Percentiles rank a stretch among this genome's conserved stretches.
Conservation (phyloP, 768 basidiomycete species). For the Daedaleopsis sinensis region DNA sequence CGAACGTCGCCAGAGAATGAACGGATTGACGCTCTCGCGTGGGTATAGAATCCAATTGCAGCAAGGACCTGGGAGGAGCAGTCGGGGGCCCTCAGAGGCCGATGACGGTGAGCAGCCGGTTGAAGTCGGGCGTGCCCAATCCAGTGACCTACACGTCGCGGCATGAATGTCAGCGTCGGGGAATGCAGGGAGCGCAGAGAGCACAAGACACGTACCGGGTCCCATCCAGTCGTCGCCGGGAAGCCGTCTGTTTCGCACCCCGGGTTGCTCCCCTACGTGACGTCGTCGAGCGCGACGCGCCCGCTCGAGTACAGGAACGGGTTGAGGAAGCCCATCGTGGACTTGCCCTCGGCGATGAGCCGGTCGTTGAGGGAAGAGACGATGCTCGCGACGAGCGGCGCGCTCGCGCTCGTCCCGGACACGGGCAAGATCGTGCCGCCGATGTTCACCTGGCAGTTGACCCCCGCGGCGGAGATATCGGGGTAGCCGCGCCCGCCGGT, state of each 20-base stretch:
- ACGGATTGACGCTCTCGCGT: too few species aligned
- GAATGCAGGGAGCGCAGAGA: neutral
- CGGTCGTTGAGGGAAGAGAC: constrained; percentile 37
- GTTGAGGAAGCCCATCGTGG: constrained; percentile 38
- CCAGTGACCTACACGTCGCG: constrained; percentile 39
- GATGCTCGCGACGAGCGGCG: constrained; percentile 30
- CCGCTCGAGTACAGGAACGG: constrained; percentile 35
- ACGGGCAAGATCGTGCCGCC: neutral
- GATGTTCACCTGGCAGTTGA: constrained; percentile 40
- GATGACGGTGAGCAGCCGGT: neutral
- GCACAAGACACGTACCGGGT: constrained; percentile 23
- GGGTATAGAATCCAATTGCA: too few species aligned
- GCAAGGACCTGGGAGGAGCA: too few species aligned
- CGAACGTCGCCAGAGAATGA: too few species aligned
- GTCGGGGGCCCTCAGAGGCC: too few species aligned
- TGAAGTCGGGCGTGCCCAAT: constrained; percentile 19
- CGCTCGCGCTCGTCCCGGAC: neutral
- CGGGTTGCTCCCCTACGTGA: constrained; percentile 32
- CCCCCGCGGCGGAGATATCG: constrained; percentile 46
- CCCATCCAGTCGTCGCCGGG: constrained; percentile 30
- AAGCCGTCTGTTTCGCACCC: constrained; percentile 34
- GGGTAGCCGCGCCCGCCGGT: constrained; percentile 47
- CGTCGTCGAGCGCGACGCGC: constrained; percentile 32
- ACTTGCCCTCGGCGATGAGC: constrained; percentile 31
- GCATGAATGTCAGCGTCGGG: neutral